These are phyloP conservation scores for Fusarium keratoplasticum DNA, from an alignment of 2,329 filamentous ascomycete genomes.

Conservation along the genomic window DNA sequence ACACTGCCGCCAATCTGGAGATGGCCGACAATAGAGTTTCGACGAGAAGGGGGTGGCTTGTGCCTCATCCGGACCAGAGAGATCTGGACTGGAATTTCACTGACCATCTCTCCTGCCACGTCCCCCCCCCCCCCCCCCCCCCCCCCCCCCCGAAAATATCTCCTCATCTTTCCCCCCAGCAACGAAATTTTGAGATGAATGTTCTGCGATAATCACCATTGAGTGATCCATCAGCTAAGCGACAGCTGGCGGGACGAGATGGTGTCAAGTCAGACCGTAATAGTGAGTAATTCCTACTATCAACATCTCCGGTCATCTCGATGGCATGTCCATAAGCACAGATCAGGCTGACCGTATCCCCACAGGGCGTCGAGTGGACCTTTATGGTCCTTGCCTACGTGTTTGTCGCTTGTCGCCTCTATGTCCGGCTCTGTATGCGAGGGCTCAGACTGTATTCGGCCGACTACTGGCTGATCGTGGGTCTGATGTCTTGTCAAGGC, in stretches of 20 bases:
- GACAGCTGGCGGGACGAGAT: neutral
- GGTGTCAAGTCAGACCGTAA: neutral
- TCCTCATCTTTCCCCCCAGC: neutral
- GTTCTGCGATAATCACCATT: neutral
- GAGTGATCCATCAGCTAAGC: neutral
- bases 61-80: neutral
- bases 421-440: neutral
- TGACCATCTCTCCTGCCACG: neutral
- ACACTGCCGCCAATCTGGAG: neutral
- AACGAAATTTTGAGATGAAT: neutral
- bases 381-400: slow-evolving; percentile 1
- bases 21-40: neutral
- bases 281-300: neutral
- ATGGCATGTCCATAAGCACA: neutral
- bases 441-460: neutral
- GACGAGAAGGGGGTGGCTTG: neutral
- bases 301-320: neutral
- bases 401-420: neutral
- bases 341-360: neutral
- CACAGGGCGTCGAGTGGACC: neutral
- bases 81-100: neutral
- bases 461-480: neutral
- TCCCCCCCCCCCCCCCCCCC: neutral
- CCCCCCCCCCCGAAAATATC: neutral
- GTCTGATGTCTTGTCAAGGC: neutral